Evolutionary conservation across 495 filamentous ascomycete species (phyloP), one percentile per base, ranked within the genome.

Genomic region (Podospora didyma): DNA sequence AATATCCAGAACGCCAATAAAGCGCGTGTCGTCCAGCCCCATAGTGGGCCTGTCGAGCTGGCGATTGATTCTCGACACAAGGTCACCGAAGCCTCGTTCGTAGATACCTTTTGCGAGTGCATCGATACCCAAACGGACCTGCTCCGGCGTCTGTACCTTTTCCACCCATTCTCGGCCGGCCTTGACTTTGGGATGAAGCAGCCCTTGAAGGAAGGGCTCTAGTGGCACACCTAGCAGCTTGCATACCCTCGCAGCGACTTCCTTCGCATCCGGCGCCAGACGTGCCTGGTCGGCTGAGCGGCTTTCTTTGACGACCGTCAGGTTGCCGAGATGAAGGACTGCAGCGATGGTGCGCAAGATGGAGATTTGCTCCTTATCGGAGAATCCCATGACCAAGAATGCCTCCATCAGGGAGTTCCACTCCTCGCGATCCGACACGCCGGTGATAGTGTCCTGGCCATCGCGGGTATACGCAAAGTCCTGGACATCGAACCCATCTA

Each of bases 1-100:
- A 75, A 99, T 97, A 84, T 99, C 95, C 41, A 99, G 84, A 2
- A 99, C 95, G 31, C 95, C 95, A 61, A 99, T 97, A 68, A 99
- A 99, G 57, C 88, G 86, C 7, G 88, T 89, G 57, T 97, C 93
- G 50, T 97, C 94, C 26, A 85, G 73, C 1, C 87, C 83, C 68
- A 89, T 79, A 3, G 87, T 86, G 24, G 83, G 86, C 10, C 88
- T 84, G 64, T 97, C 93, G 17, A 99, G 81, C 63, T 94, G 92
- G 31, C 80, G 82, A 66, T 99, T 99, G 73, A 99, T 94, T 51
- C 92, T 86, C 49, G 82, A 80, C 11, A 97, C 95, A 10, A 99
- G 83, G 56, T 97, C 88, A 14, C 94, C 92, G 65, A 99, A 99
- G 1, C 88, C 86, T 57, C 95, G 88, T 65, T 97, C 95, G 66